Percentiles rank a stretch among this genome's conserved stretches.
Evolutionary conservation across 2,329 filamentous ascomycete genomes (phyloP).

Genomic region (Diaporthe helianthi): DNA sequence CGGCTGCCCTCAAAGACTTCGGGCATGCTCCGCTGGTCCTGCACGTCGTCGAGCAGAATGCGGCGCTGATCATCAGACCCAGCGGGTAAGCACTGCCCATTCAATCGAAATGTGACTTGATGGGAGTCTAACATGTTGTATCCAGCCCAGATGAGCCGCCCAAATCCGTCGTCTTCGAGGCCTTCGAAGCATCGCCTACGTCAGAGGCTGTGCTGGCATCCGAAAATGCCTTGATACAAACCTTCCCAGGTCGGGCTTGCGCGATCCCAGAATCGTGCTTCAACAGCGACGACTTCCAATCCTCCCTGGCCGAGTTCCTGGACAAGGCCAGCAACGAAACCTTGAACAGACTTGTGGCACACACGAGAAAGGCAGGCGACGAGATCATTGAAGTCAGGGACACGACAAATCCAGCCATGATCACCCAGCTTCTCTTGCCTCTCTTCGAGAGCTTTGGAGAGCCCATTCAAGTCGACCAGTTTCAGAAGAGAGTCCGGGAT

Average conservation of each 20-base stretch:
- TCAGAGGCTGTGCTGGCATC: constrained; percentile 59
- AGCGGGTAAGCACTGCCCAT: no score
- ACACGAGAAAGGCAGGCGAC: constrained; percentile 56
- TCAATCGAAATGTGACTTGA: no score
- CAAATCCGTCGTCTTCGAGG: constrained; percentile 19
- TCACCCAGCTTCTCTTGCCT: constrained; percentile 66
- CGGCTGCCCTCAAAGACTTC: background rate
- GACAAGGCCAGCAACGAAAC: constrained; percentile 61
- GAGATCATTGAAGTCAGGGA: constrained; percentile 62
- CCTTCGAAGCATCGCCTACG: constrained; percentile 62
- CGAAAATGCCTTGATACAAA: constrained; percentile 58
- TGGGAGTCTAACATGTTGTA: no score
- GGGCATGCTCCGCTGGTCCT: constrained; percentile 1
- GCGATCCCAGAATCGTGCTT: constrained; percentile 49
- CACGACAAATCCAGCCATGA: constrained; percentile 60
- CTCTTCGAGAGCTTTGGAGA: constrained; percentile 62
- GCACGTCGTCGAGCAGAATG: constrained; percentile 27
- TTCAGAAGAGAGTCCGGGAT: constrained; percentile 66
- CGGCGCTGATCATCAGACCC: constrained; percentile 18
- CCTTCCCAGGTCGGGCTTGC: constrained; percentile 63
- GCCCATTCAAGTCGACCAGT: constrained; percentile 42
- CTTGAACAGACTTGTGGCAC: constrained; percentile 58
- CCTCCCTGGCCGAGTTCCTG: constrained; percentile 59
- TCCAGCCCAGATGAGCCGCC: no score
- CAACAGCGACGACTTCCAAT: constrained; percentile 16